These are phyloP conservation scores for Russula compacta DNA, from an alignment of 768 basidiomycete genomes.

Conservation along the genomic window DNA sequence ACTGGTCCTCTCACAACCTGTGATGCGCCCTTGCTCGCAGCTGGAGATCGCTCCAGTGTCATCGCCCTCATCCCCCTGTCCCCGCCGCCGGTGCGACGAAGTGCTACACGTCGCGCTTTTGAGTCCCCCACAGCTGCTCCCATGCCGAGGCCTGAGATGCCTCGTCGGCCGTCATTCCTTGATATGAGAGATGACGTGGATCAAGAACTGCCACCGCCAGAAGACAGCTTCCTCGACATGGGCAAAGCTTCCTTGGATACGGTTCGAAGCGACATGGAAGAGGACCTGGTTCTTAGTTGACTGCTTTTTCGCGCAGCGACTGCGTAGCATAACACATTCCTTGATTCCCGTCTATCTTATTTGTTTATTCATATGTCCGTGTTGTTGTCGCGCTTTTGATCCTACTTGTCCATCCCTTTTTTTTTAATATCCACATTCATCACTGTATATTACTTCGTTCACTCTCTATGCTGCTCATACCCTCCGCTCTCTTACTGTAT, in stretches of 20 bases:
- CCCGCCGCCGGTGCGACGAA: slow-evolving; percentile 27
- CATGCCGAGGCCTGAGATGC: slow-evolving; percentile 37
- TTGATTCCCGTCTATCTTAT: slow-evolving; percentile 16
- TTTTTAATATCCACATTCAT: slow-evolving; percentile 1
- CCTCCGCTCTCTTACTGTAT: slow-evolving; percentile 8
- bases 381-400: not conserved
- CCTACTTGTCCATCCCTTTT: not conserved
- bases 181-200: slow-evolving; percentile 43
- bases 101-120: slow-evolving; percentile 3
- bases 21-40: slow-evolving; percentile 2
- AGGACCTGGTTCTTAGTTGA: not conserved
- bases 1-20: not conserved
- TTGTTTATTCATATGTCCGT: slow-evolving; percentile 7
- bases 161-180: slow-evolving; percentile 64
- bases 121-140: slow-evolving; percentile 13
- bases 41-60: slow-evolving; percentile 23
- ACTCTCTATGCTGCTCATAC: not conserved
- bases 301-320: not conserved
- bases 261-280: slow-evolving; percentile 29
- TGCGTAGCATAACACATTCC: not conserved
- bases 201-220: slow-evolving; percentile 19
- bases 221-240: slow-evolving; percentile 36
- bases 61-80: slow-evolving; percentile 29
- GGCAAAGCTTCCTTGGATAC: slow-evolving; percentile 35
- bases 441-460: slow-evolving; percentile 5